A percentile compares a stretch with the other conserved stretches of the same genome.
phyloP scores from a whole-genome alignment of 2,329 filamentous ascomycete genomes.

The Penicillium sp. region DNA sequence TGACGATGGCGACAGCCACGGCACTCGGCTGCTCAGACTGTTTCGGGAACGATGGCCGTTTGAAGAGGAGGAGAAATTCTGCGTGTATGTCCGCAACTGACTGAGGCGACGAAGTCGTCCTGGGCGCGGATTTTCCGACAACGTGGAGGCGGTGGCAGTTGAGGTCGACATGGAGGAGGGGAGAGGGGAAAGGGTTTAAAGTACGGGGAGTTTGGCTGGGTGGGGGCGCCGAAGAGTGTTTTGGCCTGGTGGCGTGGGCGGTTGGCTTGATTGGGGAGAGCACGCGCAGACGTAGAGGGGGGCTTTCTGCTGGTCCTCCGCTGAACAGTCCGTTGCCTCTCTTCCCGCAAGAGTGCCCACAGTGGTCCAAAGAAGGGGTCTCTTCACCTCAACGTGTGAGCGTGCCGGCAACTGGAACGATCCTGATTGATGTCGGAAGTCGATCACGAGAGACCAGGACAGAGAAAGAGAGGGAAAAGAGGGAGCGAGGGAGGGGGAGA shows the following conservation, averaged over 20 bases:
- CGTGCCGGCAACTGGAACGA: too few species aligned
- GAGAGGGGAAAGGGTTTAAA: background rate
- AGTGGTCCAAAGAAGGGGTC: too few species aligned
- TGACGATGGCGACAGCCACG: slow-evolving; percentile 30
- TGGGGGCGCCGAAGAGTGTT: too few species aligned
- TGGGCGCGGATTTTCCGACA: slow-evolving; percentile 28
- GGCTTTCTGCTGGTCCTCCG: too few species aligned
- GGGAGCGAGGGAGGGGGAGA: background rate
- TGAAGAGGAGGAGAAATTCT: slow-evolving; percentile 24
- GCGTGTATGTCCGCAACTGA: slow-evolving; percentile 36
- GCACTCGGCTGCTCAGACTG: slow-evolving; percentile 32
- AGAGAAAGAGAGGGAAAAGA: too few species aligned
- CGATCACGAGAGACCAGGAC: too few species aligned
- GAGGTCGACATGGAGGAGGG: slow-evolving; percentile 26
- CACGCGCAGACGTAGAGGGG: background rate
- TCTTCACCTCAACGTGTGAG: too few species aligned
- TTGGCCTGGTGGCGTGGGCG: background rate
- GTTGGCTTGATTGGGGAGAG: background rate
- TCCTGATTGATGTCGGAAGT: too few species aligned
- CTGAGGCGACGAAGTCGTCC: slow-evolving; percentile 37
- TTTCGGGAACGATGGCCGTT: slow-evolving; percentile 28
- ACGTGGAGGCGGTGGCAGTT: slow-evolving; percentile 33
- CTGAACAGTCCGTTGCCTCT: too few species aligned
- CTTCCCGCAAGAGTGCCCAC: too few species aligned
- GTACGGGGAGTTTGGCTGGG: too few species aligned